Percentiles rank a stretch among this genome's conserved stretches.
These are phyloP conservation scores for Entomortierella lignicola DNA, from an alignment of 192 early-diverging fungal genomes.

Conservation along the genomic window DNA sequence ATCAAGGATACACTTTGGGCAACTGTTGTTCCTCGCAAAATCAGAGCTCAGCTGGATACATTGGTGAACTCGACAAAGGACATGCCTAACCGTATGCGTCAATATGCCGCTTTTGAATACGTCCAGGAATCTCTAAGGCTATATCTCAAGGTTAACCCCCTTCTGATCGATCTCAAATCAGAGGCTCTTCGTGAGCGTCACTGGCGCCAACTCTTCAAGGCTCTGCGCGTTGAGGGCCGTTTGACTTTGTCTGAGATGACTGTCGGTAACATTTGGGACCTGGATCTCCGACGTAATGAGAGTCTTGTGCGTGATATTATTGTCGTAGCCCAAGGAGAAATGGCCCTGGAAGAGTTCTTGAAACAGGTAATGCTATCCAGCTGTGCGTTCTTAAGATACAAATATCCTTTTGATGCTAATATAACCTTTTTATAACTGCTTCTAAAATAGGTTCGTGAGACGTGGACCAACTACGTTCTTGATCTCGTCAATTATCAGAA, in stretches of 20 bases:
- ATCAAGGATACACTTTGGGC: conserved; percentile 91
- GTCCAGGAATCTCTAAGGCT: conserved; percentile 87
- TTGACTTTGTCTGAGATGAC: conserved; percentile 86
- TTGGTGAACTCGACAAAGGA: conserved; percentile 87
- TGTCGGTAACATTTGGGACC: conserved; percentile 95
- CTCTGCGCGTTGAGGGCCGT: conserved; percentile 77
- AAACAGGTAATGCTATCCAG: conserved; percentile 65
- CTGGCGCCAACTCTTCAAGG: conserved; percentile 95
- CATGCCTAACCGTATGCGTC: conserved; percentile 96
- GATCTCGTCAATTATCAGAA: conserved; percentile 98
- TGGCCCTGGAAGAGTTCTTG: conserved; percentile 99
- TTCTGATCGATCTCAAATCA: conserved; percentile 92
- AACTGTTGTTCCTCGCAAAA: conserved; percentile 88
- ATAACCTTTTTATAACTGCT: neutral
- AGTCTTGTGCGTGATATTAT: conserved; percentile 88
- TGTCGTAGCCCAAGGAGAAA: conserved; percentile 96
- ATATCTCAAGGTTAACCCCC: conserved; percentile 83
- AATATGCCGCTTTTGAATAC: conserved; percentile 97
- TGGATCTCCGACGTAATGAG: conserved; percentile 91
- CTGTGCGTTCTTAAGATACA: neutral
- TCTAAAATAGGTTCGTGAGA: conserved; percentile 73
- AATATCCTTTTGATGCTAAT: neutral
- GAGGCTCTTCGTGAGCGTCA: conserved; percentile 97
- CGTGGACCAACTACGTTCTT: conserved; percentile 91
- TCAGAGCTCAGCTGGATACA: conserved; percentile 87